A percentile compares a stretch with the other conserved stretches of the same genome.
These are phyloP conservation scores for Paramecium primaurelia DNA, from an alignment of 73 alveolate species.

Conservation along the genomic window DNA sequence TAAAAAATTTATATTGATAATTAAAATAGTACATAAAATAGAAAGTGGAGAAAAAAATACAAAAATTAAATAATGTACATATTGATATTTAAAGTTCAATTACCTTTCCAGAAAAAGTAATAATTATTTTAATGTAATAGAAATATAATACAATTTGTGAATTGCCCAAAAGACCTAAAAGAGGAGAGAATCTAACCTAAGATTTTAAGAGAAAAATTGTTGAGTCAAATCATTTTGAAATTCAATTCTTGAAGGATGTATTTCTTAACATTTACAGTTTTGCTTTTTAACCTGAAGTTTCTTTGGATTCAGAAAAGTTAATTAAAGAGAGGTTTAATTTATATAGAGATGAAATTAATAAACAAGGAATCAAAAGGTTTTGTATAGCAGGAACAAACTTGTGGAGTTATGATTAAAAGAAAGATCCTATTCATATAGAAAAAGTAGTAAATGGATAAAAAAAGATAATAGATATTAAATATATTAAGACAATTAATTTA, in stretches of 20 bases:
- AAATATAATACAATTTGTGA: background rate
- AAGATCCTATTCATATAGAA: background rate
- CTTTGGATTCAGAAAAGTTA: background rate
- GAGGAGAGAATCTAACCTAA: background rate
- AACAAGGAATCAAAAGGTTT: background rate
- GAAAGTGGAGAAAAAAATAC: background rate
- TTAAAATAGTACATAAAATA: background rate
- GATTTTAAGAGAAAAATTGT: background rate
- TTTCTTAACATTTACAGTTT: background rate
- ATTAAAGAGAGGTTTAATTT: background rate
- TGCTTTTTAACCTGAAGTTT: background rate
- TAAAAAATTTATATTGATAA: background rate
- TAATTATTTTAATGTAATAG: background rate
- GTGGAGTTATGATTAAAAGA: background rate
- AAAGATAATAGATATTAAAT: background rate
- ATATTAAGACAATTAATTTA: background rate
- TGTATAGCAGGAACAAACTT: background rate
- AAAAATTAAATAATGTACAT: background rate
- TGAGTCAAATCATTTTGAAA: background rate
- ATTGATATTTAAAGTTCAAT: background rate
- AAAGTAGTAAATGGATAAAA: background rate
- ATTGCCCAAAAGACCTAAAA: background rate
- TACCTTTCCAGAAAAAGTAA: background rate
- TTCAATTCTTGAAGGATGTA: background rate
- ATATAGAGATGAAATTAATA: background rate